A percentile compares a stretch with the other conserved stretches of the same genome.
These are phyloP conservation scores for Sporodiniella umbellata DNA, from an alignment of 371 early-diverging fungal species.

Conservation along the genomic window DNA sequence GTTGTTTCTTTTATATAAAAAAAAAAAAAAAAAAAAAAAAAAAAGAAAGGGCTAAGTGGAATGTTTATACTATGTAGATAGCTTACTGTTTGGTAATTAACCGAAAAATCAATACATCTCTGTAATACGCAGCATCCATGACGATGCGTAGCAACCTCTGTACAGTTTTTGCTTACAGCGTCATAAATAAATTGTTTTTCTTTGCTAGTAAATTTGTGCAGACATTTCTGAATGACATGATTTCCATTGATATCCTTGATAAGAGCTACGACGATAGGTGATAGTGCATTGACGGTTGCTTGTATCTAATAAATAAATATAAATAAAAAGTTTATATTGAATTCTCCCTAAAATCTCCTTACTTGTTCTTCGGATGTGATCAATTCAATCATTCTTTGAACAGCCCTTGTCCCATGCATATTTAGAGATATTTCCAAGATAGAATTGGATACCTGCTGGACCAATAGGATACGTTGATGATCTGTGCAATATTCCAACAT, in stretches of 20 bases:
- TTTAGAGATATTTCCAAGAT: conserved; percentile 83
- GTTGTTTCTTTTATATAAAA: conserved; percentile 42
- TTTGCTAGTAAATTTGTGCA: conserved; percentile 67
- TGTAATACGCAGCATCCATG: conserved; percentile 98
- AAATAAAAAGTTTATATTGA: not conserved
- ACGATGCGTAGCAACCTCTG: conserved; percentile 88
- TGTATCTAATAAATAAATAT: conserved; percentile 68
- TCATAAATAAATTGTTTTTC: conserved; percentile 87
- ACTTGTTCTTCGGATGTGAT: conserved; percentile 62
- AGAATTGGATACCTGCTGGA: conserved; percentile 69
- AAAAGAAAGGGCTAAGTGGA: no score
- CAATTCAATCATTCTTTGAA: conserved; percentile 93
- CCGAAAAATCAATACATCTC: conserved; percentile 90
- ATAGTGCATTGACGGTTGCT: conserved; percentile 69
- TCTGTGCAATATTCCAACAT: conserved; percentile 79
- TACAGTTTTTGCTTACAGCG: conserved; percentile 77
- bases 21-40: no score
- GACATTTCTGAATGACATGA: conserved; percentile 96
- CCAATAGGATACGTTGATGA: conserved; percentile 69
- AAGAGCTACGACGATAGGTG: conserved; percentile 75
- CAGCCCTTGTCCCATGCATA: conserved; percentile 97
- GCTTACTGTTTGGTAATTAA: conserved; percentile 62
- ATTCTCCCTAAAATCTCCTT: not conserved
- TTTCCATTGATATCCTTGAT: conserved; percentile 98
- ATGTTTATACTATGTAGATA: no score